Evolutionary conservation across 2,329 filamentous ascomycete species (phyloP).

Genomic region (Diplocarpon mali): DNA sequence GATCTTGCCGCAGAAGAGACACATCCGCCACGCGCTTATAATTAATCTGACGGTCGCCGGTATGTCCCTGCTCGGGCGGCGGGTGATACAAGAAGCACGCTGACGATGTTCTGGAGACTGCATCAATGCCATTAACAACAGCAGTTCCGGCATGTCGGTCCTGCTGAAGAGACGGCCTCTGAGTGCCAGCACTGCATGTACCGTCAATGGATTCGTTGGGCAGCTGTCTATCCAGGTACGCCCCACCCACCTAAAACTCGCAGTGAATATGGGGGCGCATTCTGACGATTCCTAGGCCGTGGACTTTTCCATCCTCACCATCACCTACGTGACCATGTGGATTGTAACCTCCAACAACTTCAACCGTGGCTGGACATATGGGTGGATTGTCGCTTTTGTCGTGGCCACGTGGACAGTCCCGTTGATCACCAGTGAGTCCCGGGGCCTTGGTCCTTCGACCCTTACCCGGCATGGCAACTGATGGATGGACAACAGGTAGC

Average conservation of each 20-base stretch:
- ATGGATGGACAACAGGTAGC: neutral
- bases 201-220: conserved; percentile 3
- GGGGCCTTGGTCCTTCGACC: no score
- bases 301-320: conserved; percentile 4
- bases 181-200: conserved; percentile 1
- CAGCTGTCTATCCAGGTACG: conserved; percentile 3
- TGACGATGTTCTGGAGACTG: neutral
- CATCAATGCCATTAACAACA: conserved; percentile 4
- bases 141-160: conserved; percentile 1
- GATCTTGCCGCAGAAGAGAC: conserved; percentile 4
- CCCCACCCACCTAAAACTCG: neutral
- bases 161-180: neutral
- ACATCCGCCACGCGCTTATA: conserved; percentile 4
- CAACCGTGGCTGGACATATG: neutral
- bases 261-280: neutral
- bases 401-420: neutral
- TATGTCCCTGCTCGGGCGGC: neutral
- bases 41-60: conserved; percentile 5
- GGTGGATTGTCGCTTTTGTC: neutral
- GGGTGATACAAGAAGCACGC: neutral
- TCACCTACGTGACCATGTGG: conserved; percentile 2
- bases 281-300: neutral
- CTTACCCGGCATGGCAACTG: no score
- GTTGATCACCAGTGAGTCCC: conserved; percentile 1
- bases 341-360: conserved; percentile 1